Conservation (phyloP, 2,329 filamentous ascomycete genomes). For the Plectosphaerella sp. region DNA sequence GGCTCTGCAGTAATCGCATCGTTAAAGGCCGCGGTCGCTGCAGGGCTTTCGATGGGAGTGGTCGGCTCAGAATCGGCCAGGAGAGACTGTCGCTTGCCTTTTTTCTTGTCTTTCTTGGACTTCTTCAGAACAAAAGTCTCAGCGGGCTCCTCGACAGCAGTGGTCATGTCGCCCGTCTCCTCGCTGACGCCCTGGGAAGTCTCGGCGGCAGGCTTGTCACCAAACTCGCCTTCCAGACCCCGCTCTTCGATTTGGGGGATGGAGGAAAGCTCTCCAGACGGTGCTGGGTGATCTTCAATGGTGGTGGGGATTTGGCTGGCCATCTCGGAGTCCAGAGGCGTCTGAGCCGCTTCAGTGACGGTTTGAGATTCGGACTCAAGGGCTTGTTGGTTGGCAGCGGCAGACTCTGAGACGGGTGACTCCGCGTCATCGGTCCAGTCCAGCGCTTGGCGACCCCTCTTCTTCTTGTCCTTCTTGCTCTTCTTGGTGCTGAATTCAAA, state of each 20-base stretch:
- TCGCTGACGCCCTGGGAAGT: background rate
- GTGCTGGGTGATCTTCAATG: no score
- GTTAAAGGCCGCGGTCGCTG: background rate
- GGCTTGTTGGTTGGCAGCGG: no score
- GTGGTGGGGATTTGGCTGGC: no score
- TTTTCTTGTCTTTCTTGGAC: slow-evolving; percentile 20
- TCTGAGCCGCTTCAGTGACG: no score
- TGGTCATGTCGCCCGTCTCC: background rate
- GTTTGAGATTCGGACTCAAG: no score
- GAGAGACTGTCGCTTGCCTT: slow-evolving; percentile 15
- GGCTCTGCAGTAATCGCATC: background rate
- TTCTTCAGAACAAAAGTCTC: slow-evolving; percentile 8
- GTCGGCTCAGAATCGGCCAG: background rate
- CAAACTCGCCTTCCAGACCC: no score
- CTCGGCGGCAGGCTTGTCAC: background rate
- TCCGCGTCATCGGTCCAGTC: background rate
- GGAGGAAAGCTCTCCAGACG: no score
- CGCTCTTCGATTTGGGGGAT: no score
- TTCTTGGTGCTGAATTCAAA: slow-evolving; percentile 17
- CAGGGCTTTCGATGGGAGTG: background rate
- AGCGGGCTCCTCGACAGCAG: background rate
- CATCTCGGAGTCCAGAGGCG: no score
- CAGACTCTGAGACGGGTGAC: no score
- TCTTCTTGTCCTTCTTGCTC: slow-evolving; percentile 26
- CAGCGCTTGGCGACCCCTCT: slow-evolving; percentile 7